Conservation (phyloP, 495 filamentous ascomycete species). For the Penicillium maclennaniae region DNA sequence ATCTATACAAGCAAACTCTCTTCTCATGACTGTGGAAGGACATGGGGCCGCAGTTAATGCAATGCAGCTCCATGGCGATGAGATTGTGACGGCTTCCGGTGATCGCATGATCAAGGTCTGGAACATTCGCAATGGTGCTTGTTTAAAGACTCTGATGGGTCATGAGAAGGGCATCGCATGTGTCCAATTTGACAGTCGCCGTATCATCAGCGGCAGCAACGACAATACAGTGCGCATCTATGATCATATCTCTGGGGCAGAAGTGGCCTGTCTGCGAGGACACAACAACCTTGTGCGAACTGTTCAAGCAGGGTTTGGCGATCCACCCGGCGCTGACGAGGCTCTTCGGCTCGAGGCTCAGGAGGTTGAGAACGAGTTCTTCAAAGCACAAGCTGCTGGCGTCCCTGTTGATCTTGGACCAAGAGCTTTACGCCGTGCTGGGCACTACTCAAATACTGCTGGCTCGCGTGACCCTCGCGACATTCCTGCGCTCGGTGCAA, state of each 20-base stretch:
- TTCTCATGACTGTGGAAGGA: conserved; percentile 72
- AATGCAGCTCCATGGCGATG: conserved; percentile 79
- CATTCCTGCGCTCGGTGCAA: conserved; percentile 73
- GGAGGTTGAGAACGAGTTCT: conserved; percentile 67
- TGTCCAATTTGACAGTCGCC: conserved; percentile 94
- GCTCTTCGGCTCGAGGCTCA: conserved; percentile 67
- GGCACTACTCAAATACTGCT: conserved; percentile 56
- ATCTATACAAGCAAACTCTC: conserved; percentile 56
- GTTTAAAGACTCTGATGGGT: conserved; percentile 71
- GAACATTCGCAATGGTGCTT: conserved; percentile 78
- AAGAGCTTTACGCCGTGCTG: conserved; percentile 44
- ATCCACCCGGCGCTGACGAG: conserved; percentile 74
- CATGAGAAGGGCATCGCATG: conserved; percentile 96
- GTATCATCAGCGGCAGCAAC: conserved; percentile 92
- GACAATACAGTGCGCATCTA: conserved; percentile 95
- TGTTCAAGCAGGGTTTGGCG: conserved; percentile 88
- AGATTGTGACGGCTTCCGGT: conserved; percentile 91
- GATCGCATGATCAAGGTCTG: conserved; percentile 90
- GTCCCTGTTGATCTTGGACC: conserved; percentile 40
- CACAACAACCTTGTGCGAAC: conserved; percentile 86
- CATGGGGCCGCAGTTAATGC: conserved; percentile 94
- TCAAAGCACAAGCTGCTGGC: conserved; percentile 63
- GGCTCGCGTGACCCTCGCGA: conserved; percentile 72
- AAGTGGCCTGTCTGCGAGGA: conserved; percentile 79
- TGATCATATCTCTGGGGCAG: conserved; percentile 74